phyloP scores from a whole-genome alignment of 1,284 basidiomycete species.

The Ceratobasidium sp. region DNA sequence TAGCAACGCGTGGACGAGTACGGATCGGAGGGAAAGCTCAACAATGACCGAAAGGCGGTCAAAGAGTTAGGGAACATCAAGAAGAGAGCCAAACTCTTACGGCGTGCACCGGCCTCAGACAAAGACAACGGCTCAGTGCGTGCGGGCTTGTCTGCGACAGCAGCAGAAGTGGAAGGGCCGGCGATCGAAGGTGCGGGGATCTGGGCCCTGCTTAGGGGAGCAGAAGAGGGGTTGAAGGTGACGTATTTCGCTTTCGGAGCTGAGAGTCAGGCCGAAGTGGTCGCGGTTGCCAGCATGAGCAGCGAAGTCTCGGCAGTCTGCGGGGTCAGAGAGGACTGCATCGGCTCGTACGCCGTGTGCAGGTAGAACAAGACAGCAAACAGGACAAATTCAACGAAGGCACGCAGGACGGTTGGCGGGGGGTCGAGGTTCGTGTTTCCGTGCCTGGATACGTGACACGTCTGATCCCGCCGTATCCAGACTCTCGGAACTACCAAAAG shows the following conservation, averaged over 20 bases:
- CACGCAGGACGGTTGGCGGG: conserved; percentile 67
- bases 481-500: conserved; percentile 53
- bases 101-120: conserved; percentile 70
- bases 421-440: conserved; percentile 71
- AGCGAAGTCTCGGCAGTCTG: conserved; percentile 63
- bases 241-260: conserved; percentile 46
- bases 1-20: conserved; percentile 64
- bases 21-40: conserved; percentile 68
- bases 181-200: conserved; percentile 68
- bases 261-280: conserved; percentile 42
- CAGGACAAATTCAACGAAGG: conserved; percentile 72
- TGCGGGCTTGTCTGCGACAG: conserved; percentile 33
- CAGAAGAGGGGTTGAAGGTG: conserved; percentile 60
- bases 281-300: conserved; percentile 60
- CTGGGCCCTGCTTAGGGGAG: conserved; percentile 69
- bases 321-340: conserved; percentile 59
- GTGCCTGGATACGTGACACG: conserved; percentile 10
- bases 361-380: conserved; percentile 70
- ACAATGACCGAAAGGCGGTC: conserved; percentile 85
- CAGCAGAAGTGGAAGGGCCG: conserved; percentile 35
- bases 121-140: conserved; percentile 65
- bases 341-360: conserved; percentile 70
- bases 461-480: conserved; percentile 57
- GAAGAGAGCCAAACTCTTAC: conserved; percentile 78
- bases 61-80: conserved; percentile 87